Evolutionary conservation across 495 filamentous ascomycete genomes (phyloP), one percentile per base, ranked within the genome.

Genomic region (Xylaria intraflava): DNA sequence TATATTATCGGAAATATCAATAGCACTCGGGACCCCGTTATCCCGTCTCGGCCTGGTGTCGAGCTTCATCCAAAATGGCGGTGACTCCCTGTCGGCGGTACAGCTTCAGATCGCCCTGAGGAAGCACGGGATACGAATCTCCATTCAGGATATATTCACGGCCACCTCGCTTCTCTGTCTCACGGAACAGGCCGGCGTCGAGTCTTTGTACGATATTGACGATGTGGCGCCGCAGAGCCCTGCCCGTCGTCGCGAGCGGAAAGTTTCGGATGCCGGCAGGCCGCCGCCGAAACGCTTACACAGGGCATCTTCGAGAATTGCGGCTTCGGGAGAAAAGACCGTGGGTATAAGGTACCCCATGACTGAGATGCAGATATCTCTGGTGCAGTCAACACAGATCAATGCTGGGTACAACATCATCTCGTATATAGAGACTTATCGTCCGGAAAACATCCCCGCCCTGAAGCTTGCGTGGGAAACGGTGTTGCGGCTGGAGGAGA

Each of bases 391-490:
- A 17, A 50, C 31, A 16, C n/a, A 16, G 1, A 10, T 19, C 1
- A 50, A 50, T 16, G 19, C 24, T 10, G 49, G 54, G 5, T 12
- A 35, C 36, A 57, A 57, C 39, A 22, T 57, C 29, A 57, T 57
- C 35, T 33, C 19, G 6, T 49, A 39, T 42, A 24, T 46, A 40
- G 47, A 56, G 11, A 46, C 19, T 24, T 45, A 57, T 49, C 20
- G 23, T 12, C 16, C 40, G 14, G 26, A 30, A 23, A 19, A 51
- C 20, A n/a, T 57, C 20, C 38, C 48, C 10, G 39, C 56, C 16
- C 7, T 64, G 19, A 58, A 49, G 43, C 22, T 46, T 11, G 59
- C 59, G 6, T 64, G 61, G 61, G 49, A 48, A n/a, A 31, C 16
- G 12, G 39, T 42, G 20, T 22, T 42, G 19, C 14, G 41, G 40